Percentiles rank a stretch among this genome's conserved stretches.
Evolutionary conservation across 148 eudicot species (phyloP).

Genomic region (Silene uniflora): DNA sequence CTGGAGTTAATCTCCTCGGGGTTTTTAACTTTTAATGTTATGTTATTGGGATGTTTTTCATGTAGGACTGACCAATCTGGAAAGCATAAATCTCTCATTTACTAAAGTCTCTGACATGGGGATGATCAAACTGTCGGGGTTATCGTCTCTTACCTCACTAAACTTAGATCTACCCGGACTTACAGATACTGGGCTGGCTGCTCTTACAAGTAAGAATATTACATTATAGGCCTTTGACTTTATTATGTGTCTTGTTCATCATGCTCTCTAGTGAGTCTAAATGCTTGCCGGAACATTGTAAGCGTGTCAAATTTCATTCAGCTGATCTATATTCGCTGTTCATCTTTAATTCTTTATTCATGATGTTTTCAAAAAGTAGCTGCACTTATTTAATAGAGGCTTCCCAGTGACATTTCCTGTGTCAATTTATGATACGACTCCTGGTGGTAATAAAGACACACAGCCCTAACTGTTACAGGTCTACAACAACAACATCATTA

Average conservation of each 20-base stretch:
- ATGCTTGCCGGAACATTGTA: too few species aligned
- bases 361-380: too few species aligned
- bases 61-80: slow-evolving; percentile 57
- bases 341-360: not conserved
- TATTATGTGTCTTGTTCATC: not conserved
- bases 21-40: too few species aligned
- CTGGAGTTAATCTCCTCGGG: not conserved
- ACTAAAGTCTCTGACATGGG: slow-evolving; percentile 68
- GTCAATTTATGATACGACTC: too few species aligned
- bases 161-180: slow-evolving; percentile 71
- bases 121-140: slow-evolving; percentile 56
- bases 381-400: too few species aligned
- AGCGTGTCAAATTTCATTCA: not conserved
- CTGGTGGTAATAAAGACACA: too few species aligned
- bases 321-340: not conserved
- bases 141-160: slow-evolving; percentile 69
- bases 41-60: not conserved
- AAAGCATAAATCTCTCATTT: slow-evolving; percentile 79
- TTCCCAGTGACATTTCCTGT: too few species aligned
- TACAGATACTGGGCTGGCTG: slow-evolving; percentile 69
- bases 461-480: too few species aligned
- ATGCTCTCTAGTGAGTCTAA: too few species aligned
- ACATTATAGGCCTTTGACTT: not conserved
- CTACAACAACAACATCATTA: too few species aligned
- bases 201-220: slow-evolving; percentile 61